These are phyloP conservation scores for Yarrowia hollandica DNA, from an alignment of 805 yeast genomes.

Conservation along the genomic window DNA sequence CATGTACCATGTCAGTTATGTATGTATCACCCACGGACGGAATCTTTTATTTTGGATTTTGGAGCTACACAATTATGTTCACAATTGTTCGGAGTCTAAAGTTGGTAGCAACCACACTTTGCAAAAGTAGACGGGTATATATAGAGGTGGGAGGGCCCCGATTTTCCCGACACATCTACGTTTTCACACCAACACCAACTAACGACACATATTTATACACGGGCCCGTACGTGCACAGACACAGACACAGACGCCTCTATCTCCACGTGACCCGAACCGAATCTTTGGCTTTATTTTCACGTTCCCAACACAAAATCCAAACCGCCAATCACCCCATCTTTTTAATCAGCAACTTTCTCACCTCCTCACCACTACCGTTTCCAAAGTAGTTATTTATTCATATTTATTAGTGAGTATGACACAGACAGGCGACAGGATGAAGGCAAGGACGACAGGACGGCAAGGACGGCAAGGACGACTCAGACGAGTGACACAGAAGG, in stretches of 20 bases:
- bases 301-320: conserved; percentile 27
- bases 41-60: conserved; percentile 9
- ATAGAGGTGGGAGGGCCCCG: background rate
- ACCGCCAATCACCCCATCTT: conserved; percentile 21
- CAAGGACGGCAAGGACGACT: too few relatives aligned
- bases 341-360: conserved; percentile 17
- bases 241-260: too few relatives aligned
- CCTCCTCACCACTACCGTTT: conserved; percentile 1
- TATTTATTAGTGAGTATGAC: conserved; percentile 24
- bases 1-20: too few relatives aligned
- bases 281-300: conserved; percentile 28
- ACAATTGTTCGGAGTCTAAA: conserved; percentile 28
- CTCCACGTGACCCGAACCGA: conserved; percentile 18
- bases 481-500: too few relatives aligned
- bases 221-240: too few relatives aligned
- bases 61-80: conserved; percentile 17
- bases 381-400: conserved; percentile 26
- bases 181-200: background rate
- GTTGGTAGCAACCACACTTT: conserved; percentile 28
- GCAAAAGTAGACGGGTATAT: background rate
- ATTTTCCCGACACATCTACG: too few relatives aligned
- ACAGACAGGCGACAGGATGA: too few relatives aligned
- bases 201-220: conserved; percentile 15
- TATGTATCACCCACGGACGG: conserved; percentile 11
- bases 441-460: too few relatives aligned